These are phyloP conservation scores for Saposhnikovia divaricata DNA, from an alignment of 129 eudicot species.

Conservation along the genomic window DNA sequence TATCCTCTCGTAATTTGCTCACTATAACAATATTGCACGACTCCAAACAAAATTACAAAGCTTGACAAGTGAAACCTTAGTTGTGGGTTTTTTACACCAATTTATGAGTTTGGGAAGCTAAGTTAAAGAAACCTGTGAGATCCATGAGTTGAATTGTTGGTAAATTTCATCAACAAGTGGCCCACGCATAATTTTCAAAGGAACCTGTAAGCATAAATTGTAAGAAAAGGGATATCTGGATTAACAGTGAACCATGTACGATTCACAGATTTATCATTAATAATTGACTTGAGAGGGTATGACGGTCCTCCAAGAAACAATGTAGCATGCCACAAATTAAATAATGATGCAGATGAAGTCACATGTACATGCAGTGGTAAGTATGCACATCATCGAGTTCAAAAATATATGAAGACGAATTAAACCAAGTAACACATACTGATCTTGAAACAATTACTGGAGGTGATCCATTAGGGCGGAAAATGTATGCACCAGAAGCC, in stretches of 20 bases:
- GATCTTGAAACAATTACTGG: conserved; percentile 50
- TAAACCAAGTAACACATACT: conserved; percentile 29
- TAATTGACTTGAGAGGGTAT: background rate
- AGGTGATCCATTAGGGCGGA: conserved; percentile 65
- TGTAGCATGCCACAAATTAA: background rate
- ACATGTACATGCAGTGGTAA: background rate
- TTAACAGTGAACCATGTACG: background rate
- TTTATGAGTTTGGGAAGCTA: background rate
- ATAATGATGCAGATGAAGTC: background rate
- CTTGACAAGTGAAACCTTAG: background rate
- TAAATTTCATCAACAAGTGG: conserved; percentile 86
- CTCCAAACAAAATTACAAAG: background rate
- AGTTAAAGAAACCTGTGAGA: conserved; percentile 49
- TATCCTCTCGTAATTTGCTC: background rate
- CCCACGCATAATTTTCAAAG: conserved; percentile 64
- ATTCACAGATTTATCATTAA: background rate
- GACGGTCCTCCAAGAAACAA: background rate
- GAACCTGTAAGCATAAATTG: conserved; percentile 43
- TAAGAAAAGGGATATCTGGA: background rate
- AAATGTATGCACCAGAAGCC: conserved; percentile 90
- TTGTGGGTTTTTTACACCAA: background rate
- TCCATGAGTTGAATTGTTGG: conserved; percentile 80
- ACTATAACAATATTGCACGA: background rate
- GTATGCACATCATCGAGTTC: background rate
- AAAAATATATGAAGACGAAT: too few relatives aligned